Percentiles rank a stretch among this genome's conserved stretches.
phyloP scores from a whole-genome alignment of 2,329 filamentous ascomycete genomes.

The Penicillium expansum region DNA sequence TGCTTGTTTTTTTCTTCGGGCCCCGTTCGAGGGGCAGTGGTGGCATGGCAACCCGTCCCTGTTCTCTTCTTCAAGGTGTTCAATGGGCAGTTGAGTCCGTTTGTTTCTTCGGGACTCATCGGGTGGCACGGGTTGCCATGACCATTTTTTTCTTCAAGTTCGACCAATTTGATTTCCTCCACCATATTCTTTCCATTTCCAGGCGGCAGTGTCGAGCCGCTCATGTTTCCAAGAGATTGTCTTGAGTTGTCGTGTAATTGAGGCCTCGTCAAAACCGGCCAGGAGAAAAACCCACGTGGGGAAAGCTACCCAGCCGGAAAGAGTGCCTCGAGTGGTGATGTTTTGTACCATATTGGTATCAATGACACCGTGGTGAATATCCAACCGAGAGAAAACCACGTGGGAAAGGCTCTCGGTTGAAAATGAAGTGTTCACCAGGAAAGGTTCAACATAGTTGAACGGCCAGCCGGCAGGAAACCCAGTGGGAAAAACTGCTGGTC shows the following conservation, averaged over 20 bases:
- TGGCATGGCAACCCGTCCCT: too few relatives aligned
- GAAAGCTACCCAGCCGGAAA: not conserved
- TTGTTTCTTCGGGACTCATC: not conserved
- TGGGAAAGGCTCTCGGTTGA: not conserved
- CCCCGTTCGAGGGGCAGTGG: too few relatives aligned
- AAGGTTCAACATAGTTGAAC: not conserved
- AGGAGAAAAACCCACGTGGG: not conserved
- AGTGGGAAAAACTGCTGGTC: not conserved
- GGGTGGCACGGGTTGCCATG: not conserved
- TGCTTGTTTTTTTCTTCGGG: not conserved
- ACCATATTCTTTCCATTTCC: not conserved
- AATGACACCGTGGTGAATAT: not conserved
- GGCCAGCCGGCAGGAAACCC: not conserved
- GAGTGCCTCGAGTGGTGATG: not conserved
- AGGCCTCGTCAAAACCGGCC: constrained; percentile 1
- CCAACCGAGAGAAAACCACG: not conserved
- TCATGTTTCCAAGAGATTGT: not conserved
- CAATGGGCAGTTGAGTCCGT: not conserved
- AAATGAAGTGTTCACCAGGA: not conserved
- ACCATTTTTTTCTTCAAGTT: not conserved
- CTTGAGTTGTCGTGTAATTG: not conserved
- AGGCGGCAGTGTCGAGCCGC: not conserved
- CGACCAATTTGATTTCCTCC: not conserved
- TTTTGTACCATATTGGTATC: not conserved
- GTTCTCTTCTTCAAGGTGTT: not conserved